Evolutionary conservation across 495 filamentous ascomycete genomes (phyloP), one percentile per base, ranked within the genome.

Genomic region (Penicillium alfredii): DNA sequence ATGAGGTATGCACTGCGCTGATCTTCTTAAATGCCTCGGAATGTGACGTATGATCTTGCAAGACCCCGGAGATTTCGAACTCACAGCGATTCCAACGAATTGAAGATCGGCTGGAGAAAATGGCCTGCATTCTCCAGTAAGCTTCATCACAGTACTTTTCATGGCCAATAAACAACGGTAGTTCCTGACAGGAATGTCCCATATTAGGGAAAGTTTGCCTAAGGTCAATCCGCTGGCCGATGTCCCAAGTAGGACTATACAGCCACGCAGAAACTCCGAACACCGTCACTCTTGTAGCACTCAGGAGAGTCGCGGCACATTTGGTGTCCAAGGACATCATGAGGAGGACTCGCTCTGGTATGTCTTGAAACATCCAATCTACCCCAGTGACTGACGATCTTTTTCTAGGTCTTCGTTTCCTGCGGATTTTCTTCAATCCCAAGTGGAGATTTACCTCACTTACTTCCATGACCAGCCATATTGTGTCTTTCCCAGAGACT

Each of bases 401-500:
- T 19, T 4, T 18, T 30, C 1, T 5, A 42, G 36, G 19, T 38
- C 31, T 4, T 18, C 33, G 3, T 17, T 53, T 15, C 30, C 52
- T 0, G 1, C 30, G 3, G 28, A 42, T 3, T 46, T 49, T 11
- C 33, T 56, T 18, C 14, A 44, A 40, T 33, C 46, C 1, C 49
- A 59, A 33, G 44, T 59, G 10, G 35, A 56, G 4, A 38, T 39
- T 12, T 59, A 56, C 22, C 30, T 59, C 7, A 36, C 19, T 15
- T 33, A 51, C 25, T 53, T 59, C 15, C 55, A 59, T 35, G 55
- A 59, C 24, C 55, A 56, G 21, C 55, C 55, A 4, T 59, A 53
- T 23, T 53, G 52, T 28, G 43, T 53, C 2, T 56, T 59, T 14
- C 28, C 41, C 3, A 47, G 45, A 20, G 12, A 38, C 1, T 59